Evolutionary conservation across 495 filamentous ascomycete genomes (phyloP).

Genomic region (Aspergillus baeticus): DNA sequence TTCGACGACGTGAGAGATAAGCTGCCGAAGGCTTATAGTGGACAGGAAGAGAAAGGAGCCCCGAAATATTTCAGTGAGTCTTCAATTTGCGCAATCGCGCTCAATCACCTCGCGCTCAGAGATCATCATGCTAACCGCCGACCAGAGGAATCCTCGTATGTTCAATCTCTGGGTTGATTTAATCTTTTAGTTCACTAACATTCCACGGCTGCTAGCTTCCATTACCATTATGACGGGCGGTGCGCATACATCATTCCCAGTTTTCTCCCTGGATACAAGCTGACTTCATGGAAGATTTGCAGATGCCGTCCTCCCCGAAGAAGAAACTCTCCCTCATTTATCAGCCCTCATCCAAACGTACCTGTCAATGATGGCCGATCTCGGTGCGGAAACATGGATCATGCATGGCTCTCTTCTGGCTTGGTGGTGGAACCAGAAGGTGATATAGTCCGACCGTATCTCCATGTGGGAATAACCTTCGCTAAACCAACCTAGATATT

Average conservation of each 20-base stretch:
- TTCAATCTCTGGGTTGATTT: not conserved
- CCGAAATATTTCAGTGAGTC: conserved; percentile 61
- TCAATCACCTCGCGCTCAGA: not conserved
- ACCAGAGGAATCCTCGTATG: conserved; percentile 57
- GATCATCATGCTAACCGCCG: conserved; percentile 16
- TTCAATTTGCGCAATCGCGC: not conserved
- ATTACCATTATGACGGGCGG: conserved; percentile 63
- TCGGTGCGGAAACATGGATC: conserved; percentile 62
- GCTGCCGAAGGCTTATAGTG: conserved; percentile 48
- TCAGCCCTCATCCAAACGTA: conserved; percentile 55
- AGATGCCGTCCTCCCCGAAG: conserved; percentile 40
- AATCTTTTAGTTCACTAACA: conserved; percentile 5
- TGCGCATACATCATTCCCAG: conserved; percentile 21
- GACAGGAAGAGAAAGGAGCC: conserved; percentile 38
- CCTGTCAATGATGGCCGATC: conserved; percentile 51
- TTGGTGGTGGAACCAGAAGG: conserved; percentile 65
- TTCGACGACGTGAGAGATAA: conserved; percentile 44
- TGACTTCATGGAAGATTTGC: conserved; percentile 46
- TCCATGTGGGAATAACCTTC: conserved; percentile 2
- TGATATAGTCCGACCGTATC: conserved; percentile 10
- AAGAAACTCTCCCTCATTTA: conserved; percentile 47
- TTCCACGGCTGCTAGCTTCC: conserved; percentile 41
- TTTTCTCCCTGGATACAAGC: not conserved
- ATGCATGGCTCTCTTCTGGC: conserved; percentile 61
- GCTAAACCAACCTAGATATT: conserved; percentile 41